phyloP scores from a whole-genome alignment of 1,139 yeast genomes.

The Ashbya aceris region DNA sequence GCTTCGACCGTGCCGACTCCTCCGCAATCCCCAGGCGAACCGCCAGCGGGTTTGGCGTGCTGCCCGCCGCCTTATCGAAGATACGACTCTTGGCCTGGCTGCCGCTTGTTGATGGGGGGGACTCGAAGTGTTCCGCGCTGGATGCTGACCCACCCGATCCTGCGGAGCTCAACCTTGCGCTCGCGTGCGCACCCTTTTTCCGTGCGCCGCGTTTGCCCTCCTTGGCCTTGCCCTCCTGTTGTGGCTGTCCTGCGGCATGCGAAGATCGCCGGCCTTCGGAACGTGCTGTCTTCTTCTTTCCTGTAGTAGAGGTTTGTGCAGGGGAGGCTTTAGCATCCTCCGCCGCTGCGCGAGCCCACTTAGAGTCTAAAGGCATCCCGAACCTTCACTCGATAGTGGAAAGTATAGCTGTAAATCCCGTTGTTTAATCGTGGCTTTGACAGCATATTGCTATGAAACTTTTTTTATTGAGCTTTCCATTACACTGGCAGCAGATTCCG shows the following conservation, averaged over 20 bases:
- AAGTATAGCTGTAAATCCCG: too few species aligned
- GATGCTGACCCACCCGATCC: not conserved
- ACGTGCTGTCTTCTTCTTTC: too few species aligned
- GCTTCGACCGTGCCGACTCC: too few species aligned
- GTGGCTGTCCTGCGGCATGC: too few species aligned
- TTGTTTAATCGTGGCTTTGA: too few species aligned
- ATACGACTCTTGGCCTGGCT: not conserved
- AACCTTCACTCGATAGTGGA: too few species aligned
- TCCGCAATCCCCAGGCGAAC: not conserved
- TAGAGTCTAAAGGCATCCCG: constrained; percentile 15
- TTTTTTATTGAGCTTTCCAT: too few species aligned
- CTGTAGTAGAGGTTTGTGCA: too few species aligned
- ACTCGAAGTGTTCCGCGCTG: not conserved
- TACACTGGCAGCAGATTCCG: too few species aligned
- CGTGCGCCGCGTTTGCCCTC: not conserved
- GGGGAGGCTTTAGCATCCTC: not conserved
- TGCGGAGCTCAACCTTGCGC: not conserved
- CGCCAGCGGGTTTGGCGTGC: not conserved
- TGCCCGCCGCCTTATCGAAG: not conserved
- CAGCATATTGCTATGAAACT: too few species aligned
- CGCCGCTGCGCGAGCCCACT: constrained; percentile 16
- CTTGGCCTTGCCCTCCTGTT: constrained; percentile 1
- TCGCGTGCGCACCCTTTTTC: constrained; percentile 3
- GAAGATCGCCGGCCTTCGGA: too few species aligned
- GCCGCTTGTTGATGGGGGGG: not conserved